Conservation (phyloP, 768 basidiomycete species). For the Lactifluus rugatus region DNA sequence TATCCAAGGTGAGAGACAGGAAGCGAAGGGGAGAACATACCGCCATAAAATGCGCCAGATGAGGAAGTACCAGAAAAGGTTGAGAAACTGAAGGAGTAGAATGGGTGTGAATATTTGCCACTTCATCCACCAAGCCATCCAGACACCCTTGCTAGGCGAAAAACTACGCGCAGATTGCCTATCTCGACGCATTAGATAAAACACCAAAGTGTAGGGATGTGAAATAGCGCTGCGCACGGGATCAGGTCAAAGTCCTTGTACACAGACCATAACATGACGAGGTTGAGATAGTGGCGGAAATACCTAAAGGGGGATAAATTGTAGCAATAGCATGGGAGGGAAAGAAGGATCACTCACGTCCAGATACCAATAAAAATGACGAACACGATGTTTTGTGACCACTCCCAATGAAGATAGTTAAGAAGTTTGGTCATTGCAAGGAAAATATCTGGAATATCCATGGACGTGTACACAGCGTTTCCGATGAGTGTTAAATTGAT, state of each 20-base stretch:
- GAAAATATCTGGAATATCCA: slow-evolving; percentile 91
- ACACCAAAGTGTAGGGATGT: not conserved
- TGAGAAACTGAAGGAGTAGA: slow-evolving; percentile 67
- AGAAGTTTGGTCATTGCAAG: slow-evolving; percentile 82
- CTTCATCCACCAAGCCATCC: slow-evolving; percentile 69
- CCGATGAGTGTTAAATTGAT: slow-evolving; percentile 81
- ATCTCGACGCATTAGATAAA: not conserved
- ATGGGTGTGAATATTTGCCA: slow-evolving; percentile 74
- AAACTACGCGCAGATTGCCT: slow-evolving; percentile 51
- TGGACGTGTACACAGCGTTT: slow-evolving; percentile 86
- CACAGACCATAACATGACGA: slow-evolving; percentile 80
- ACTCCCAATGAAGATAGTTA: slow-evolving; percentile 73
- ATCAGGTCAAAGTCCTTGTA: slow-evolving; percentile 68
- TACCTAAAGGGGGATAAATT: slow-evolving; percentile 42
- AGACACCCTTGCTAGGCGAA: slow-evolving; percentile 53
- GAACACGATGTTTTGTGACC: slow-evolving; percentile 54
- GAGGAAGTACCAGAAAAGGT: slow-evolving; percentile 88
- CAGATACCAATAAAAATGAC: slow-evolving; percentile 59
- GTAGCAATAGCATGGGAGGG: not conserved
- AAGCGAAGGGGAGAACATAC: slow-evolving; percentile 33
- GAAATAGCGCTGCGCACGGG: slow-evolving; percentile 44
- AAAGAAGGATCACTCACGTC: slow-evolving; percentile 48
- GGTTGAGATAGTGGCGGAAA: slow-evolving; percentile 87
- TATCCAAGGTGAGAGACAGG: not conserved
- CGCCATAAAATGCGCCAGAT: slow-evolving; percentile 69